Evolutionary conservation across 129 eudicot genomes (phyloP).

Genomic region (Ambrosia artemisiifolia): DNA sequence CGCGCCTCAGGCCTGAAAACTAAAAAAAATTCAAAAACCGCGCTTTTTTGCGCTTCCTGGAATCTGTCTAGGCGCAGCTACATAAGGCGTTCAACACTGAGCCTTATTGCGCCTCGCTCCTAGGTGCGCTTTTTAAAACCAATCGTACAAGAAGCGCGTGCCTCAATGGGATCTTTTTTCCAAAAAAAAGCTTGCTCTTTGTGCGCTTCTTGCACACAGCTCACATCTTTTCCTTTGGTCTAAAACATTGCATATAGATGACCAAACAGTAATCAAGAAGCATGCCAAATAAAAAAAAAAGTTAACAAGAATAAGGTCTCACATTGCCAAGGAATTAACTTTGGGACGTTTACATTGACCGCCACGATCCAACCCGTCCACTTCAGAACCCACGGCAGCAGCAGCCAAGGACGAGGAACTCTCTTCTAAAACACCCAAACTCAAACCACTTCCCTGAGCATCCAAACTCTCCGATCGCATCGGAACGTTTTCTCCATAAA

Average conservation of each 20-base stretch:
- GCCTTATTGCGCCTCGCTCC: too few relatives aligned
- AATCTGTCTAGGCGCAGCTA: too few relatives aligned
- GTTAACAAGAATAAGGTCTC: slow-evolving; percentile 20
- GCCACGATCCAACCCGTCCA: slow-evolving; percentile 50
- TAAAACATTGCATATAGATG: too few relatives aligned
- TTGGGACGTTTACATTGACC: slow-evolving; percentile 69
- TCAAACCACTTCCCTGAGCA: slow-evolving; percentile 30
- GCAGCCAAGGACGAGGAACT: slow-evolving; percentile 46
- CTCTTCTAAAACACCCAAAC: slow-evolving; percentile 42
- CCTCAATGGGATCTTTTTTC: too few relatives aligned
- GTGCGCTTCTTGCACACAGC: background rate
- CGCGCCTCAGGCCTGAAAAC: too few relatives aligned
- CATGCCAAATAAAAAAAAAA: background rate
- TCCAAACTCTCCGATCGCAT: background rate
- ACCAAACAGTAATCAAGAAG: background rate
- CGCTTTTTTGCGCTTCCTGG: too few relatives aligned
- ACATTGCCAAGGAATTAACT: slow-evolving; percentile 63
- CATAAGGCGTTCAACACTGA: too few relatives aligned
- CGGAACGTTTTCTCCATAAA: background rate
- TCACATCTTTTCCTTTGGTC: background rate
- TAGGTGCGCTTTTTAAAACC: too few relatives aligned
- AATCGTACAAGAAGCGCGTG: too few relatives aligned
- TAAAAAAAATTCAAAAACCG: too few relatives aligned
- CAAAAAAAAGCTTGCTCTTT: too few relatives aligned
- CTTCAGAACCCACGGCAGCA: slow-evolving; percentile 25